phyloP scores from a whole-genome alignment of 1,284 basidiomycete genomes.

The Ustilago trichophora region DNA sequence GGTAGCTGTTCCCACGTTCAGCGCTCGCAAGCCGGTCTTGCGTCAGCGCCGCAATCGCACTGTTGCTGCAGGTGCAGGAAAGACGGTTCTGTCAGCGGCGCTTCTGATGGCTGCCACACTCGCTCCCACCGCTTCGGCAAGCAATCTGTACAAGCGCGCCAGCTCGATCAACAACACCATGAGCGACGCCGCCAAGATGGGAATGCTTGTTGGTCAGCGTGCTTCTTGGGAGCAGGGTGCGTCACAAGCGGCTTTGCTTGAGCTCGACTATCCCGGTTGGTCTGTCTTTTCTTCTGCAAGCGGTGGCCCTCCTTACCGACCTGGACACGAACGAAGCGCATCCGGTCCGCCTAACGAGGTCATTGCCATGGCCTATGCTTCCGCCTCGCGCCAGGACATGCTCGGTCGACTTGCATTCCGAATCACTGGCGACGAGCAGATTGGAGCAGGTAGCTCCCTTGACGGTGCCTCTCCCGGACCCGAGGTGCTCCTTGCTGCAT shows the following conservation, averaged over 20 bases:
- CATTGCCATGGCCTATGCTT: constrained; percentile 52
- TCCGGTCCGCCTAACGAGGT: constrained; percentile 38
- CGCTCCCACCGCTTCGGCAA: constrained; percentile 5
- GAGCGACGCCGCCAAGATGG: constrained; percentile 45
- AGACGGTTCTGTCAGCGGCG: constrained; percentile 11
- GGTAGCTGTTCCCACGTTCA: constrained; percentile 31
- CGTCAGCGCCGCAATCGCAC: constrained; percentile 27
- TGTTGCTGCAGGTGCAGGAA: constrained; percentile 2
- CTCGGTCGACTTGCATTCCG: constrained; percentile 54
- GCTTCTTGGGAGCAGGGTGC: constrained; percentile 65
- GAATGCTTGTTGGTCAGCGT: constrained; percentile 55
- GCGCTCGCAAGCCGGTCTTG: constrained; percentile 26
- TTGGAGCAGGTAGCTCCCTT: constrained; percentile 48
- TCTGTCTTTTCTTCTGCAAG: constrained; percentile 47
- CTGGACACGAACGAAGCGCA: constrained; percentile 15
- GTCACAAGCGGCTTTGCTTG: constrained; percentile 57
- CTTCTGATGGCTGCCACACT: constrained; percentile 13
- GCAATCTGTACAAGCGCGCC: constrained; percentile 14
- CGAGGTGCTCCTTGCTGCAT: constrained; percentile 58
- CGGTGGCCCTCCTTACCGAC: constrained; percentile 48
- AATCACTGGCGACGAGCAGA: constrained; percentile 59
- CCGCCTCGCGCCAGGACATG: constrained; percentile 48
- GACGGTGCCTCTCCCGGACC: constrained; percentile 59
- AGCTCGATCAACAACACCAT: constrained; percentile 52
- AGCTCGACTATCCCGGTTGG: constrained; percentile 53